Base-by-base conservation (phyloP, 2,329 filamentous ascomycete genomes). In the Orbilia brochopaga region DNA sequence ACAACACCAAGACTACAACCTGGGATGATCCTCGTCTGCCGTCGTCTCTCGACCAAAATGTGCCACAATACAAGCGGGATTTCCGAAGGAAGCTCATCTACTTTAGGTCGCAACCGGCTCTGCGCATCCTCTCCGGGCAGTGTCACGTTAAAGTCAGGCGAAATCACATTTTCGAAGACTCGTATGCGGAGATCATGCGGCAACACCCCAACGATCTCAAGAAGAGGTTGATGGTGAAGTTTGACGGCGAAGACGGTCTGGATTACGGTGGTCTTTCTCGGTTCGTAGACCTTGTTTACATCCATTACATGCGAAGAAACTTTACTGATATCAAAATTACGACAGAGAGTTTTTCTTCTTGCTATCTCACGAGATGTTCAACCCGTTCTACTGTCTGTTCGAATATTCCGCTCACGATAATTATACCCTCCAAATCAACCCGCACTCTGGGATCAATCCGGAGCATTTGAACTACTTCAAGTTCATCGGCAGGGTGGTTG, bases 401-500 rank as follows among this genome's bases (percentile, higher is more conserved):
- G 94, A 99, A 82, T 99, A 99, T 81, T 97, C 94, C 24, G 94
- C 94, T 42, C 94, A 99, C 83, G 94, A 99, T 86, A 99, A 99
- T 83, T 99, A 99, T 82, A 99, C 94, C 30, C 89, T 99, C 62
- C 94, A 99, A 82, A 99, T 99, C 83, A 99, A 99, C 82, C 94
- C 94, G 51, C 94, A 99, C 81, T 99, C 94, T 19, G 94, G 94
- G 75, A 97, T 99, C 81, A 99, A 99, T 81, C 94, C 94, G 0
- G 94, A 99, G 81, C 94, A 99, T 86, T 83, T 99, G 78, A 97
- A 97, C 80, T 99, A 97, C 83, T 99, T 99, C 87, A 97, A 96
- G 81, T 99, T 99, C 79, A 99, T 99, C 78, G 94, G 94, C 54
- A 91, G 94, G 70, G 94, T 99, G 27, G 94, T 99, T 69, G 94